Percentiles rank a stretch among this genome's conserved stretches.
Evolutionary conservation across 306 rosid species (phyloP).

Genomic region (Gillenia trifoliata): DNA sequence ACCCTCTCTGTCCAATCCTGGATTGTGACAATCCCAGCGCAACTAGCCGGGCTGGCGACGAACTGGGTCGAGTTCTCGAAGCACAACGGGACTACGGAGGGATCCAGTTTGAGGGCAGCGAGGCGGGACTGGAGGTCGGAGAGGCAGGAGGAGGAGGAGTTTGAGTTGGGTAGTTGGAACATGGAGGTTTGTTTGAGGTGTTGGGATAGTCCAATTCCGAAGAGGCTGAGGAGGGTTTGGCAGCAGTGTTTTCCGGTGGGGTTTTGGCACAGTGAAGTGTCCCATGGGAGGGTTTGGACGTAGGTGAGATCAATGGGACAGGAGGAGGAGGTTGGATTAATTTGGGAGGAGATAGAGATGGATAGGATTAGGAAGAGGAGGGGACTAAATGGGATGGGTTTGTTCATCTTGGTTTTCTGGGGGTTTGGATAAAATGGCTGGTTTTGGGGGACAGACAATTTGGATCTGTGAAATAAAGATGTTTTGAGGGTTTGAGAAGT

Average conservation of each 20-base stretch:
- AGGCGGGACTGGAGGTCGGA: slow-evolving; percentile 36
- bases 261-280: slow-evolving; percentile 47
- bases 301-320: slow-evolving; percentile 75
- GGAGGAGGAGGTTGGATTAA: slow-evolving; percentile 13
- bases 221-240: slow-evolving; percentile 52
- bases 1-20: slow-evolving; percentile 46
- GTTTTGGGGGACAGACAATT: not conserved
- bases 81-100: slow-evolving; percentile 40
- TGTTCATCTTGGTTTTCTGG: not conserved
- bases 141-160: slow-evolving; percentile 53
- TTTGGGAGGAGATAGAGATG: slow-evolving; percentile 9
- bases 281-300: slow-evolving; percentile 67
- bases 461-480: not conserved
- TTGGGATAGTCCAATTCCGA: slow-evolving; percentile 60
- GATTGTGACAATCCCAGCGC: slow-evolving; percentile 53
- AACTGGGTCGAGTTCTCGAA: slow-evolving; percentile 45
- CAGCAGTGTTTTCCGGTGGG: slow-evolving; percentile 46
- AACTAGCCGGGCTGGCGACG: slow-evolving; percentile 33
- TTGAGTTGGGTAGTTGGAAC: slow-evolving; percentile 45
- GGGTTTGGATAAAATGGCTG: not conserved
- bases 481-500: too few species aligned
- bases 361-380: slow-evolving; percentile 4
- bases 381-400: not conserved
- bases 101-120: slow-evolving; percentile 24
- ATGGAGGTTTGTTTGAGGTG: slow-evolving; percentile 48